A percentile compares a stretch with the other conserved stretches of the same genome.
Conservation (phyloP, 1,284 basidiomycete species). For the Leccinum griseonigrum region DNA sequence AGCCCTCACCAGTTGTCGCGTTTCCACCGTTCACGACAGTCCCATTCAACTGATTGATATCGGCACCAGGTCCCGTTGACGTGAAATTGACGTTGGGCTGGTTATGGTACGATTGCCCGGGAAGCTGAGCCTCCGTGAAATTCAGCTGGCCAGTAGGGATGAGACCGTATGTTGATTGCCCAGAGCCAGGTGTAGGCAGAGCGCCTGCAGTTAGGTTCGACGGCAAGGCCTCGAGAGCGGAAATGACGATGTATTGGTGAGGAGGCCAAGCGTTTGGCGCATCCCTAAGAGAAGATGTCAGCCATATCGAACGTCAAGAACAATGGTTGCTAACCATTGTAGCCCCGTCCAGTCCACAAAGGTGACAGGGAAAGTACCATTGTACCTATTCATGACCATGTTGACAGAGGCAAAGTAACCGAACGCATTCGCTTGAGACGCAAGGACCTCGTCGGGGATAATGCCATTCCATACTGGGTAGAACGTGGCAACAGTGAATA, state of each 20-base stretch:
- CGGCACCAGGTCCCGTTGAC: constrained; percentile 49
- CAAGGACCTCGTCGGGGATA: constrained; percentile 67
- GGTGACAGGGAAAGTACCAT: constrained; percentile 35
- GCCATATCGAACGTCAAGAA: neutral
- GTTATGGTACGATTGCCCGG: constrained; percentile 56
- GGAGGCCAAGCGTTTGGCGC: constrained; percentile 81
- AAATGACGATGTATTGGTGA: constrained; percentile 80
- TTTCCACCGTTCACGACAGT: constrained; percentile 78
- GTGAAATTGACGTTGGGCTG: constrained; percentile 50
- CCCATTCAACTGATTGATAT: constrained; percentile 57
- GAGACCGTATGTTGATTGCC: constrained; percentile 62
- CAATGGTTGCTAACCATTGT: constrained; percentile 61
- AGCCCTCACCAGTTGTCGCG: constrained; percentile 59
- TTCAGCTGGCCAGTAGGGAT: constrained; percentile 77
- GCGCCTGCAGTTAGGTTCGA: constrained; percentile 57
- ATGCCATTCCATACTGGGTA: constrained; percentile 90
- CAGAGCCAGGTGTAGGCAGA: constrained; percentile 46
- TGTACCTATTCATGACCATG: constrained; percentile 79
- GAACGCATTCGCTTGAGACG: constrained; percentile 62
- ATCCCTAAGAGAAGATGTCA: constrained; percentile 46
- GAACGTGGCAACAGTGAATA: constrained; percentile 74
- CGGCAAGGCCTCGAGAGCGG: constrained; percentile 74
- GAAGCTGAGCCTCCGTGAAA: constrained; percentile 63
- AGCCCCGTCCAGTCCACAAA: constrained; percentile 70
- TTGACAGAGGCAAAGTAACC: constrained; percentile 72